These are phyloP conservation scores for Wickerhamiella sorbophila DNA, from an alignment of 805 yeast species.

Conservation along the genomic window DNA sequence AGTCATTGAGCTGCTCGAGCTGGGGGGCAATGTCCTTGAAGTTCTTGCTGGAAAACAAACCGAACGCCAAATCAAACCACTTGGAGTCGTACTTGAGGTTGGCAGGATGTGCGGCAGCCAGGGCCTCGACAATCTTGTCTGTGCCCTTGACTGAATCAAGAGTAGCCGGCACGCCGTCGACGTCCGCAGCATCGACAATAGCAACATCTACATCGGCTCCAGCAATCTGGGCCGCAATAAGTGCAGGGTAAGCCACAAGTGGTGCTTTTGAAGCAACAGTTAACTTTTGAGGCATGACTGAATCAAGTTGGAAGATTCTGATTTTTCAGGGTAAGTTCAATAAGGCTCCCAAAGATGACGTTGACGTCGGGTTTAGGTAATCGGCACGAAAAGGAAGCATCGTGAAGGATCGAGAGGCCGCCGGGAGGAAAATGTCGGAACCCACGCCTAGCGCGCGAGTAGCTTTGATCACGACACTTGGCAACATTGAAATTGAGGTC, in stretches of 20 bases:
- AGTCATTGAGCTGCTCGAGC: constrained; percentile 68
- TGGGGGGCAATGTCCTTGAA: constrained; percentile 71
- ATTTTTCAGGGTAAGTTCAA: too few species aligned
- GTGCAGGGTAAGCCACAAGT: constrained; percentile 59
- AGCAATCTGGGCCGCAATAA: constrained; percentile 51
- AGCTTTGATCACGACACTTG: constrained; percentile 41
- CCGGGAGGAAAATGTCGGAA: constrained; percentile 9
- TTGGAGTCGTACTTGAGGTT: constrained; percentile 39
- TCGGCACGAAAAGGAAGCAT: too few species aligned
- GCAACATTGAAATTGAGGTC: constrained; percentile 43
- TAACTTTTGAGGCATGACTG: constrained; percentile 23
- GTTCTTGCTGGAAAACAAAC: constrained; percentile 64
- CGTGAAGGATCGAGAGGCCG: too few species aligned
- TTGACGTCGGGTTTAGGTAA: too few species aligned
- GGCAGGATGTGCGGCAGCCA: constrained; percentile 26
- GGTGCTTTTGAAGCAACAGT: constrained; percentile 79
- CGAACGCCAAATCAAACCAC: constrained; percentile 49
- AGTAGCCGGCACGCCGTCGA: constrained; percentile 30
- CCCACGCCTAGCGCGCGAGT: constrained; percentile 29
- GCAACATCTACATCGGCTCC: constrained; percentile 49
- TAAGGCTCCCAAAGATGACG: too few species aligned
- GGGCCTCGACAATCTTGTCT: constrained; percentile 32
- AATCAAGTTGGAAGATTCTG: neutral
- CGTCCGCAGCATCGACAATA: constrained; percentile 58
- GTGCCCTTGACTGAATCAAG: constrained; percentile 24